Base-by-base conservation (phyloP, 2,329 filamentous ascomycete species). In the Trichoderma endophyticum region DNA sequence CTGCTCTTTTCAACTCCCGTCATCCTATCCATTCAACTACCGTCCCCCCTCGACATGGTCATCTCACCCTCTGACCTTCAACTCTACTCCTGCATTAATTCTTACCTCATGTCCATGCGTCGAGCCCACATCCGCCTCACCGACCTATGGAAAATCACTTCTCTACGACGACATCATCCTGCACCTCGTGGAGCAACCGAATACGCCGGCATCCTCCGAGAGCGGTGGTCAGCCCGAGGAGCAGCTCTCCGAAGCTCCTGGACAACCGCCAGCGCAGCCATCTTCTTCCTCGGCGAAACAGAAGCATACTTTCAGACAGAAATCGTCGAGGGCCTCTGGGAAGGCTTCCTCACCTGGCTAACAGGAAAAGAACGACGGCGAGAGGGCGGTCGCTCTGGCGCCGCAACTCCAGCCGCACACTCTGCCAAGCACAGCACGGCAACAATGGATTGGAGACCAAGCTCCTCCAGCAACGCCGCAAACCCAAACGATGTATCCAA, bases 221-320 rank as follows among this genome's bases (percentile, higher is more conserved):
- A 88, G 75, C 88, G 92, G 65, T 88, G 90, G 75, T 89, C 89
- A 30, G 79, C 83, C 18, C 87, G 95, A 21, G 86, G 88, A 5
- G 85, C 86, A 39, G 87, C 88, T 0, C 92, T 97, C 86, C 90
- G 96, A 18, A 92, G 90, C 74, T 88, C 95, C 1, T 99, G 96
- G 96, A 95, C 94, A 0, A 97, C 93, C 0, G 92, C 92, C 76
- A 94, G 93, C 77, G 93, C 94, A 3, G 92, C 93, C 1, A 89
- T 97, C 4, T 98, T 97, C 82, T 92, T 98, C 76, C 85, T 98
- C 4, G 93, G 93, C 0, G 95, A 98, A 79, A 91, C 93, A 15
- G 92, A 95, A 75, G 90, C 90, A 3, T 98, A 97, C 77, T 90
- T 98, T 59, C 95, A 98, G 80, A 93, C 93, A 1, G 94, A 97